phyloP scores from a whole-genome alignment of 2,329 filamentous ascomycete species.

The Hymenotorrendiella dingleyae region DNA sequence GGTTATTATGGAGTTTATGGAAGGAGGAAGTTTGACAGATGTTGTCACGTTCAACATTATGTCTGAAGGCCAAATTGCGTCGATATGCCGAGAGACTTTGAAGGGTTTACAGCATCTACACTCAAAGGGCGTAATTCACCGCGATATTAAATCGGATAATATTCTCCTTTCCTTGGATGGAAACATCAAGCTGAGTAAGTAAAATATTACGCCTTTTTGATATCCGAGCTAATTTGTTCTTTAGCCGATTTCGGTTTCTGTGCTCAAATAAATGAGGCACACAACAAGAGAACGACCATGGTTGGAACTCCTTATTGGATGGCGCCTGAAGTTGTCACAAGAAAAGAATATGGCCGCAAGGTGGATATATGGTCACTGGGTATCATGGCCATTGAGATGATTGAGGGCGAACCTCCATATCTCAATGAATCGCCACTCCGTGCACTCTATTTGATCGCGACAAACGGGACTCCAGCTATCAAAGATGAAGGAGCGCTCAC shows the following conservation, averaged over 20 bases:
- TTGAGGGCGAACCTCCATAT: slow-evolving; percentile 96
- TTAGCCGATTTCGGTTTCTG: slow-evolving; percentile 97
- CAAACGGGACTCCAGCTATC: slow-evolving; percentile 89
- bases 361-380: slow-evolving; percentile 98
- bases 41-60: slow-evolving; percentile 99
- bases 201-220: too few relatives aligned
- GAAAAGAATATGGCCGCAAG: slow-evolving; percentile 96
- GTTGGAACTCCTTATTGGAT: slow-evolving; percentile 99
- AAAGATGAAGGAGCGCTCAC: slow-evolving; percentile 86
- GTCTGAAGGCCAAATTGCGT: slow-evolving; percentile 95
- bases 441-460: slow-evolving; percentile 92
- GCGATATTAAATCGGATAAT: slow-evolving; percentile 99
- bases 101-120: slow-evolving; percentile 91
- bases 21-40: slow-evolving; percentile 93
- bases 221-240: slow-evolving; percentile 33
- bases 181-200: slow-evolving; percentile 93
- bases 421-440: slow-evolving; percentile 90
- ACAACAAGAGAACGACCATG: slow-evolving; percentile 98
- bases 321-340: slow-evolving; percentile 95
- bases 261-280: slow-evolving; percentile 93
- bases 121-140: slow-evolving; percentile 95
- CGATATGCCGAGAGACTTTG: slow-evolving; percentile 88
- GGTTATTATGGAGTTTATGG: slow-evolving; percentile 99
- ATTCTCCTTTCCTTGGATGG: slow-evolving; percentile 90
- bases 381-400: slow-evolving; percentile 99